Conservation (phyloP, 768 basidiomycete genomes). For the Calvatia gigantea region DNA sequence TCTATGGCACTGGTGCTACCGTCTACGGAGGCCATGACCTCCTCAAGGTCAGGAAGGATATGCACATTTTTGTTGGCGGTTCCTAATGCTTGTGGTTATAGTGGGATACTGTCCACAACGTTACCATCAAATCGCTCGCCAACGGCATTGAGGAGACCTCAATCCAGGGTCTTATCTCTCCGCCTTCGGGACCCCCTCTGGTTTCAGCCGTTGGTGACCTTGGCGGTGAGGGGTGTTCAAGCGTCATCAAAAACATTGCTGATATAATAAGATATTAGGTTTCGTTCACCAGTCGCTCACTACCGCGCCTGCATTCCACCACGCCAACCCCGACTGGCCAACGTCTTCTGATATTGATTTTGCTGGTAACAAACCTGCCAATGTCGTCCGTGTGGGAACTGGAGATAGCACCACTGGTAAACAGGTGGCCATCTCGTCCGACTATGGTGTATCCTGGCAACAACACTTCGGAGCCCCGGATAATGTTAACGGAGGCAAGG, state of each 20-base stretch:
- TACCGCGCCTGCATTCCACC: conserved; percentile 34
- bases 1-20: conserved; percentile 69
- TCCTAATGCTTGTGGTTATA: conserved; percentile 17
- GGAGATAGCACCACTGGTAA: conserved; percentile 43
- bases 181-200: conserved; percentile 54
- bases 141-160: conserved; percentile 66
- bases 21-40: conserved; percentile 59
- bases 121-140: conserved; percentile 56
- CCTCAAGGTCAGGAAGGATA: conserved; percentile 26
- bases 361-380: conserved; percentile 47
- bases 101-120: conserved; percentile 60
- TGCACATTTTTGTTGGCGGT: neutral
- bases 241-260: neutral
- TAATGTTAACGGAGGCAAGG: conserved; percentile 41
- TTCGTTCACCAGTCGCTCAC: conserved; percentile 45
- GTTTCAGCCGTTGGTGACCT: conserved; percentile 56
- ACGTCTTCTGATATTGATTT: conserved; percentile 49
- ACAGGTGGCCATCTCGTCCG: conserved; percentile 55
- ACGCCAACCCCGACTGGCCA: conserved; percentile 45
- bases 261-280: conserved; percentile 24
- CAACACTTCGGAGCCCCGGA: conserved; percentile 53
- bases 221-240: conserved; percentile 35
- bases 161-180: conserved; percentile 55
- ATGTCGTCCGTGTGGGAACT: conserved; percentile 52
- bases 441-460: conserved; percentile 54